Conservation (phyloP, 768 basidiomycete species). For the Tricholoma saponaceum region DNA sequence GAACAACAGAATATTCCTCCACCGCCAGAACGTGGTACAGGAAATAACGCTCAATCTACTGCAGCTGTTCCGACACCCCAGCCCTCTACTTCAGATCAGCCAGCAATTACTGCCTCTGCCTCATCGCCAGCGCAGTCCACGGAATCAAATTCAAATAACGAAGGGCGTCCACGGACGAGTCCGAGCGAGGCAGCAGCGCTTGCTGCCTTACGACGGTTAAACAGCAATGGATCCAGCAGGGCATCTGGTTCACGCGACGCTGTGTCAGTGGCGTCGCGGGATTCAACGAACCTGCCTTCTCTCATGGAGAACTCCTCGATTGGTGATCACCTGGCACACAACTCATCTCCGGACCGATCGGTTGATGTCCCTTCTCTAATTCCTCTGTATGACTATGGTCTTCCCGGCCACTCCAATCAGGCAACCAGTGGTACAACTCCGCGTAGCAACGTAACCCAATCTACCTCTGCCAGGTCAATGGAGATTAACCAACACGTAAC, state of each 20-base stretch:
- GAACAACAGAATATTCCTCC: slow-evolving; percentile 11
- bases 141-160: neutral
- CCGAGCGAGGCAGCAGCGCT: slow-evolving; percentile 53
- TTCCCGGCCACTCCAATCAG: neutral
- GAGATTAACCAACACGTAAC: neutral
- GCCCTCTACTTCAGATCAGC: slow-evolving; percentile 1
- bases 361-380: slow-evolving; percentile 24
- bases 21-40: slow-evolving; percentile 1
- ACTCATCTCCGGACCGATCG: slow-evolving; percentile 2
- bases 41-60: neutral
- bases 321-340: slow-evolving; percentile 4
- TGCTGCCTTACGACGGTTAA: slow-evolving; percentile 58
- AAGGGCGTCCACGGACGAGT: slow-evolving; percentile 9
- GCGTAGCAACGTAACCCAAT: neutral
- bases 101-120: slow-evolving; percentile 2
- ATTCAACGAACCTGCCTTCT: neutral
- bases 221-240: slow-evolving; percentile 12
- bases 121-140: neutral
- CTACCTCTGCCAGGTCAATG: neutral
- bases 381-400: slow-evolving; percentile 26
- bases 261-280: neutral
- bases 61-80: neutral
- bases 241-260: slow-evolving; percentile 4
- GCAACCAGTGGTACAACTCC: neutral
- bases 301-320: neutral